Evolutionary conservation across 208 protist species (phyloP).

Genomic region (Leptomonas pyrrhocoris): DNA sequence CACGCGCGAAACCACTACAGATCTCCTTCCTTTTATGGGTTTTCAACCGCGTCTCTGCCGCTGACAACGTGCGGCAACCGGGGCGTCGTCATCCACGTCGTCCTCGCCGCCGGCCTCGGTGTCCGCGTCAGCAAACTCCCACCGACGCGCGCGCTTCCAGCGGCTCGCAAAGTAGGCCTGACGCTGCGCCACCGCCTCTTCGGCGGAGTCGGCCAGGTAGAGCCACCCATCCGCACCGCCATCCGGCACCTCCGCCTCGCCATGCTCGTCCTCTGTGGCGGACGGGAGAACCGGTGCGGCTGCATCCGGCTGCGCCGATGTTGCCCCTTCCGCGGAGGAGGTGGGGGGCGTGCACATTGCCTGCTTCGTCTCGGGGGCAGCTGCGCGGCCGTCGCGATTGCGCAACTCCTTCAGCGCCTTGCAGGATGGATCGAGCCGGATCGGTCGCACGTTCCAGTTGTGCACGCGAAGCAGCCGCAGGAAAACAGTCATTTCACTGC

Average conservation of each 20-base stretch:
- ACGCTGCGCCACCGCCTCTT: slow-evolving; percentile 35
- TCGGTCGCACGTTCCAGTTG: slow-evolving; percentile 68
- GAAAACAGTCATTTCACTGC: slow-evolving; percentile 79
- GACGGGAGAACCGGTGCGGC: not conserved
- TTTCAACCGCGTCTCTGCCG: not conserved
- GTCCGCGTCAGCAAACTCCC: slow-evolving; percentile 34
- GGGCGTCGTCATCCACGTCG: slow-evolving; percentile 23
- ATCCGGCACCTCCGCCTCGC: slow-evolving; percentile 18
- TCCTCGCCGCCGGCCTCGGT: slow-evolving; percentile 5
- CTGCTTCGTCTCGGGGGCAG: no score
- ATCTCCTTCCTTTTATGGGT: not conserved
- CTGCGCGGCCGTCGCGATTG: slow-evolving; percentile 31
- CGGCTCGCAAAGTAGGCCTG: slow-evolving; percentile 43
- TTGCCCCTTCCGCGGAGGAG: not conserved
- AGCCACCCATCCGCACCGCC: slow-evolving; percentile 71
- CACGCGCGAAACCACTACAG: no score
- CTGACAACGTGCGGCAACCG: not conserved
- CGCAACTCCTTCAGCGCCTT: slow-evolving; percentile 42
- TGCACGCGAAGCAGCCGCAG: slow-evolving; percentile 77
- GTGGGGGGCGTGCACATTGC: no score
- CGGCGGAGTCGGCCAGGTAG: slow-evolving; percentile 50
- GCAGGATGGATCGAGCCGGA: slow-evolving; percentile 33
- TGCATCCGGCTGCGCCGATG: not conserved
- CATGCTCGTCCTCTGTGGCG: not conserved
- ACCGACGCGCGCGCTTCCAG: slow-evolving; percentile 46